These are phyloP conservation scores for Hanseniaspora uvarum DNA, from an alignment of 1,139 yeast genomes.

Conservation along the genomic window DNA sequence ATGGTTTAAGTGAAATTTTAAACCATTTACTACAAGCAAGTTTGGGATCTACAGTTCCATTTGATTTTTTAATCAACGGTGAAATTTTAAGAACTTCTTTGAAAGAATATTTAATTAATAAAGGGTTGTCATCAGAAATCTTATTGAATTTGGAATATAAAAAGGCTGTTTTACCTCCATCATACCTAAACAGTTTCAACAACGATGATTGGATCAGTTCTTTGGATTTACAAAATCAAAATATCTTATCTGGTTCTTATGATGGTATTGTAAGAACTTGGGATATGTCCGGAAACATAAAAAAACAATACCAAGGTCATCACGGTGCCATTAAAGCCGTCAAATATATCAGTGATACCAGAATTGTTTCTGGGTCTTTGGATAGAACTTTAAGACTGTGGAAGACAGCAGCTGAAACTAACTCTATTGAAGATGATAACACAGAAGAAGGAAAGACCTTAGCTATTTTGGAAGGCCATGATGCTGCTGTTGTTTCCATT, in stretches of 20 bases:
- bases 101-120: slow-evolving; percentile 61
- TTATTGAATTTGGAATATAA: slow-evolving; percentile 77
- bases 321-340: slow-evolving; percentile 76
- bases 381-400: slow-evolving; percentile 84
- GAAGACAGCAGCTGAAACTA: slow-evolving; percentile 44
- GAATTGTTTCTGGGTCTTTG: slow-evolving; percentile 76
- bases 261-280: slow-evolving; percentile 91
- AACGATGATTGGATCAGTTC: slow-evolving; percentile 96
- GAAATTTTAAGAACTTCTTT: slow-evolving; percentile 65
- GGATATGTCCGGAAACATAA: slow-evolving; percentile 73
- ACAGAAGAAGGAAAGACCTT: slow-evolving; percentile 64
- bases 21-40: slow-evolving; percentile 59
- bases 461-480: slow-evolving; percentile 81
- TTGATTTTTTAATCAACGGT: slow-evolving; percentile 85
- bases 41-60: slow-evolving; percentile 51
- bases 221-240: slow-evolving; percentile 37
- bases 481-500: slow-evolving; percentile 71
- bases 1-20: slow-evolving; percentile 87
- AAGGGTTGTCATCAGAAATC: slow-evolving; percentile 77
- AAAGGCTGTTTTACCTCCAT: slow-evolving; percentile 86
- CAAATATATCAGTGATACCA: slow-evolving; percentile 61
- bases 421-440: slow-evolving; percentile 41
- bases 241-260: slow-evolving; percentile 78
- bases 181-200: slow-evolving; percentile 73
- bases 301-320: slow-evolving; percentile 77